phyloP scores from a whole-genome alignment of 1,284 basidiomycete species.

The Heliocybe sulcata region DNA sequence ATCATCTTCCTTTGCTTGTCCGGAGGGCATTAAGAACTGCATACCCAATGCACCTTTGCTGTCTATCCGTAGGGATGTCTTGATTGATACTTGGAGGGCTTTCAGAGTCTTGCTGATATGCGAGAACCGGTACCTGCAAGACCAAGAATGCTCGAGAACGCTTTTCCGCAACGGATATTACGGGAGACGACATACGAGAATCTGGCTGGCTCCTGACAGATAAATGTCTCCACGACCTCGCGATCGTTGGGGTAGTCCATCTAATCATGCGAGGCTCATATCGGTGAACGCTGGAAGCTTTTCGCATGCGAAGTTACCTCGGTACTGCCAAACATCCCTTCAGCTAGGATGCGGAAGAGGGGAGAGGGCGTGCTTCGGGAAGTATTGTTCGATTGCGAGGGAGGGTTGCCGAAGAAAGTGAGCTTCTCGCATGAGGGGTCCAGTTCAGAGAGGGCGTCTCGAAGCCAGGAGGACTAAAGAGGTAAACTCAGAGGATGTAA shows the following conservation, averaged over 20 bases:
- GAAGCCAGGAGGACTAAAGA: constrained; percentile 79
- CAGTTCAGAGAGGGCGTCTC: constrained; percentile 85
- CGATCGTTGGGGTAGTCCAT: constrained; percentile 91
- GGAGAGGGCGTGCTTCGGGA: constrained; percentile 34
- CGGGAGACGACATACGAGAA: constrained; percentile 52
- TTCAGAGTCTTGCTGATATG: constrained; percentile 66
- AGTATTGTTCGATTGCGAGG: constrained; percentile 22
- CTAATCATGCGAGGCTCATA: constrained; percentile 29
- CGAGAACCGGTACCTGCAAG: constrained; percentile 66
- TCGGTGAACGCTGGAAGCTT: not conserved
- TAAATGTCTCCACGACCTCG: constrained; percentile 85
- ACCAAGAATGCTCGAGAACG: not conserved
- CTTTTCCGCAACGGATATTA: not conserved
- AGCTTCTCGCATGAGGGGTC: constrained; percentile 81
- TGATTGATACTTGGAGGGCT: constrained; percentile 74
- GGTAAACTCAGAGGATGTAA: not conserved
- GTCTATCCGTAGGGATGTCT: constrained; percentile 83
- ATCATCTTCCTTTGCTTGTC: constrained; percentile 28
- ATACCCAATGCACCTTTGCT: constrained; percentile 73
- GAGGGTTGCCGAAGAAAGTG: constrained; percentile 74
- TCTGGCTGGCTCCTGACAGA: constrained; percentile 60
- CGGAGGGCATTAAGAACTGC: constrained; percentile 80
- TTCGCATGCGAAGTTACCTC: constrained; percentile 44
- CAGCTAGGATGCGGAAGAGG: constrained; percentile 70
- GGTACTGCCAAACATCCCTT: constrained; percentile 75